These are phyloP conservation scores for Trichoderma afroharzianum DNA, from an alignment of 2,329 filamentous ascomycete species.

Conservation along the genomic window DNA sequence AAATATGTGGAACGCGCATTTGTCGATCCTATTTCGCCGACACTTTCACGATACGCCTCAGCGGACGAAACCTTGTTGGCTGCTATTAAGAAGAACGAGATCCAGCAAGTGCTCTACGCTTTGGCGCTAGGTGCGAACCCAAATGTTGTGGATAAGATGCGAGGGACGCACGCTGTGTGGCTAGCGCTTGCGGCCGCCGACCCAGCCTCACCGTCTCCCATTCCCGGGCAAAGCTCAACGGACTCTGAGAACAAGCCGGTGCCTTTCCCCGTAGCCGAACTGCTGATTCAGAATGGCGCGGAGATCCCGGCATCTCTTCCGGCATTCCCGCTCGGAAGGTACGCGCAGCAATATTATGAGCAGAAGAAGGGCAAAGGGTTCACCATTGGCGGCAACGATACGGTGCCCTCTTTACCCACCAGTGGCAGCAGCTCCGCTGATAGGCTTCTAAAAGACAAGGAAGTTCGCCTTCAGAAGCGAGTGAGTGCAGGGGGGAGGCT, in stretches of 20 bases:
- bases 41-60: conserved; percentile 70
- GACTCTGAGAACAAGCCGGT: conserved; percentile 51
- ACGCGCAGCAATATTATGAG: conserved; percentile 80
- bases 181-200: conserved; percentile 90
- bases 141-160: conserved; percentile 79
- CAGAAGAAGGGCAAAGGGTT: conserved; percentile 59
- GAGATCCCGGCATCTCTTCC: conserved; percentile 74
- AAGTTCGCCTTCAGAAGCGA: conserved; percentile 70
- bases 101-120: conserved; percentile 87
- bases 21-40: conserved; percentile 73
- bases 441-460: conserved; percentile 58
- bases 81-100: conserved; percentile 93
- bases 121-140: conserved; percentile 83
- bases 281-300: conserved; percentile 90
- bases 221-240: conserved; percentile 38
- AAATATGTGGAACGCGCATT: conserved; percentile 88
- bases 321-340: conserved; percentile 76
- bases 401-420: conserved; percentile 57
- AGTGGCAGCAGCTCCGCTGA: conserved; percentile 42
- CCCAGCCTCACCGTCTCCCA: conserved; percentile 68
- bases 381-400: conserved; percentile 52
- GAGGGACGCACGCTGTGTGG: conserved; percentile 85
- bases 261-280: conserved; percentile 84
- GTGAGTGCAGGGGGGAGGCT: conserved; percentile 74
- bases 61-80: conserved; percentile 86